These are phyloP conservation scores for Oropetium thomaeum DNA, from an alignment of 176 grass and related monocot genomes.

Conservation along the genomic window DNA sequence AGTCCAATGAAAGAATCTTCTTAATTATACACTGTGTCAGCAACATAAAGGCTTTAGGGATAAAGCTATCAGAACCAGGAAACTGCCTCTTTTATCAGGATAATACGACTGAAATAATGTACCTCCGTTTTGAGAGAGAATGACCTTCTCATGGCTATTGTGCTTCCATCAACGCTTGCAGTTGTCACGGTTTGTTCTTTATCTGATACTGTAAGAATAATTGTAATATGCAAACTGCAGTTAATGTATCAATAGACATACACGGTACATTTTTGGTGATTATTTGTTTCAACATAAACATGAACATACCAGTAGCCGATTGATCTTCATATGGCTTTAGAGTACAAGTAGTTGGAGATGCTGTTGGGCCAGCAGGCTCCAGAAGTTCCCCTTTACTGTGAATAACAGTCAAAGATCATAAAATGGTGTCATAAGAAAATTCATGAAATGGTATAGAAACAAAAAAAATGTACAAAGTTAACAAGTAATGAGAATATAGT, in stretches of 20 bases:
- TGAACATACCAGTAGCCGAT: conserved; percentile 3
- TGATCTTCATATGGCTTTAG: conserved; percentile 32
- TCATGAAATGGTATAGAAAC: neutral
- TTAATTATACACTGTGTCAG: neutral
- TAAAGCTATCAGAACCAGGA: neutral
- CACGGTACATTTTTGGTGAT: neutral
- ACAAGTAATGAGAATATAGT: neutral
- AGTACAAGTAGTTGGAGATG: conserved; percentile 5
- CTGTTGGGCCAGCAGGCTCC: neutral
- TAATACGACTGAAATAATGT: conserved; percentile 4
- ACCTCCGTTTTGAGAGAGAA: conserved; percentile 38
- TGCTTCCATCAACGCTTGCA: conserved; percentile 15
- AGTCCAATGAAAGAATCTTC: neutral
- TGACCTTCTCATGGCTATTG: conserved; percentile 28
- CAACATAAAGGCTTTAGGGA: neutral
- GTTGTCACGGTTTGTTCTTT: conserved; percentile 30
- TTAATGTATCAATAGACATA: neutral
- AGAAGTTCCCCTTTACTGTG: conserved; percentile 20
- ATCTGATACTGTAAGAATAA: conserved; percentile 56
- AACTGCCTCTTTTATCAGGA: neutral
- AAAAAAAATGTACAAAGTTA: neutral
- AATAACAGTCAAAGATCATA: neutral
- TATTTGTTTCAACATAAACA: neutral
- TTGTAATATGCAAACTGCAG: neutral
- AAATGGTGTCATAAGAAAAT: neutral